Conservation (phyloP, 441 rosid genomes). For the Erysimum pusillum region DNA sequence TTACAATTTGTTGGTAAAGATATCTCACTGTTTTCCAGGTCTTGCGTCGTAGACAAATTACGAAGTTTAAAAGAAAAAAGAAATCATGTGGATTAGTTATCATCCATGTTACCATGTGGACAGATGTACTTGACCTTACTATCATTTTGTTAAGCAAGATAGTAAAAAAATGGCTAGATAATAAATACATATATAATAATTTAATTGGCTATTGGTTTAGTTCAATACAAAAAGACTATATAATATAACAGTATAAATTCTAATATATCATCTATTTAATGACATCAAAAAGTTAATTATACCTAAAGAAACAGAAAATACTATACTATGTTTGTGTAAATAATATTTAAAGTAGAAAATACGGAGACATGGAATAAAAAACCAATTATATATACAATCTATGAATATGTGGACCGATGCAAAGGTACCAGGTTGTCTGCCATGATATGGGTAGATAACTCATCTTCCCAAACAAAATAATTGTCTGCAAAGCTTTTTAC, state of each 20-base stretch:
- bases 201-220: background rate
- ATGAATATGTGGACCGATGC: conserved; percentile 31
- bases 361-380: conserved; percentile 14
- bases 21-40: conserved; percentile 13
- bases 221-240: background rate
- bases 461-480: conserved; percentile 34
- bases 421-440: conserved; percentile 52
- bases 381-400: background rate
- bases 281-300: background rate
- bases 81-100: conserved; percentile 32
- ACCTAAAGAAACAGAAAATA: background rate
- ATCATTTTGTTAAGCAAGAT: conserved; percentile 19
- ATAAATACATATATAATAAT: background rate
- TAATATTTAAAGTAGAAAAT: conserved; percentile 11
- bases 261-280: background rate
- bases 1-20: background rate
- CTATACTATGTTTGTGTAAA: background rate
- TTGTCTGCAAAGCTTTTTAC: conserved; percentile 26
- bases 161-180: background rate
- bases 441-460: conserved; percentile 32
- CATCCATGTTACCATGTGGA: conserved; percentile 44
- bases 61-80: background rate
- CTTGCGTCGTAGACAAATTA: conserved; percentile 1
- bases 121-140: conserved; percentile 26
- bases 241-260: no score